Evolutionary conservation across 768 basidiomycete genomes (phyloP).

Genomic region (Lenzites betulinus): DNA sequence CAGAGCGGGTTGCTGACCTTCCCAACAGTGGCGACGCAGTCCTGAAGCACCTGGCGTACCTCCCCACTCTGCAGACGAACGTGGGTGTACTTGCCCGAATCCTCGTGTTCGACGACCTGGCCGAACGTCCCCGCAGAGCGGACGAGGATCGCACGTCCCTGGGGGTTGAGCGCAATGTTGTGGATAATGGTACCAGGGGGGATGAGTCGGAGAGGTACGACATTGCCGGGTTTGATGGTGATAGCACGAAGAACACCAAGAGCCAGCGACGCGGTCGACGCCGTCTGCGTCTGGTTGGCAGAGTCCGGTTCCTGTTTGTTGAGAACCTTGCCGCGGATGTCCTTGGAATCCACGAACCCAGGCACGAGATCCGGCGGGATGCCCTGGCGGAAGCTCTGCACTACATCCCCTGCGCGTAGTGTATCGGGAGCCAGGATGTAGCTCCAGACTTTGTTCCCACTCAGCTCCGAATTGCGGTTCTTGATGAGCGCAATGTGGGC

Average conservation of each 20-base stretch:
- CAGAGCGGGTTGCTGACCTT: slow-evolving; percentile 90
- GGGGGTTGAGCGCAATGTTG: slow-evolving; percentile 74
- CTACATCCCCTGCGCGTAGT: slow-evolving; percentile 82
- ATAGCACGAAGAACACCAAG: slow-evolving; percentile 81
- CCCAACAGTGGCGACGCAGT: slow-evolving; percentile 88
- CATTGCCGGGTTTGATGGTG: slow-evolving; percentile 90
- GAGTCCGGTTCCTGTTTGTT: slow-evolving; percentile 24
- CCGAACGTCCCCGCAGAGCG: slow-evolving; percentile 89
- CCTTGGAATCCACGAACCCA: slow-evolving; percentile 35
- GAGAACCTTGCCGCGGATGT: slow-evolving; percentile 26
- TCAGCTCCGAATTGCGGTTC: slow-evolving; percentile 54
- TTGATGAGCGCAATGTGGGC: slow-evolving; percentile 92
- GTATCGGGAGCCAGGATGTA: slow-evolving; percentile 95
- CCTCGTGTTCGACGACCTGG: slow-evolving; percentile 78
- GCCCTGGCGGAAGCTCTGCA: slow-evolving; percentile 83
- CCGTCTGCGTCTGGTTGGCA: slow-evolving; percentile 28
- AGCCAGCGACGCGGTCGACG: slow-evolving; percentile 65
- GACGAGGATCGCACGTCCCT: slow-evolving; percentile 79
- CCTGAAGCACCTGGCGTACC: slow-evolving; percentile 79
- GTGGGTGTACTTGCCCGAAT: slow-evolving; percentile 69
- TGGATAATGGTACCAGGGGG: slow-evolving; percentile 92
- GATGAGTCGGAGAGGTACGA: slow-evolving; percentile 87
- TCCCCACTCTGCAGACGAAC: slow-evolving; percentile 92
- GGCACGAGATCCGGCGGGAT: slow-evolving; percentile 77
- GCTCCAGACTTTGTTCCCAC: slow-evolving; percentile 66